Conservation (phyloP, 31 red algal genomes). For the Asparagopsis taxiformis region DNA sequence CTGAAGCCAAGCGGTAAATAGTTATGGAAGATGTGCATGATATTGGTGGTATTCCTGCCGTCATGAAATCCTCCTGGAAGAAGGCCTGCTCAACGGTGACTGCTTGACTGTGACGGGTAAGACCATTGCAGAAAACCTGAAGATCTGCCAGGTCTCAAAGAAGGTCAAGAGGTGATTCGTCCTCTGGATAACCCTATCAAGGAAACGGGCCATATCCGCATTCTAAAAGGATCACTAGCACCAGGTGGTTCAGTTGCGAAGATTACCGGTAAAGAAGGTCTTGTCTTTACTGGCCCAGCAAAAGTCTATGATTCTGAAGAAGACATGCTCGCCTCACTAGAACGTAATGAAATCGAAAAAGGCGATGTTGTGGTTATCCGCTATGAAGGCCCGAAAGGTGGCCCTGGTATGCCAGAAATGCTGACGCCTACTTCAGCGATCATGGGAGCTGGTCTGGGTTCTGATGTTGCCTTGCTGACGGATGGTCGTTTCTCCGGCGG, state of each 20-base stretch:
- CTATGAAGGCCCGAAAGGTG: slow-evolving; percentile 55
- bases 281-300: slow-evolving; percentile 34
- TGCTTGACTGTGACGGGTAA: slow-evolving; percentile 60
- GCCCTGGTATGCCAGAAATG: slow-evolving; percentile 52
- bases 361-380: slow-evolving; percentile 63
- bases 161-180: slow-evolving; percentile 5
- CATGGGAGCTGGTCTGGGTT: too few species aligned
- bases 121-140: slow-evolving; percentile 33
- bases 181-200: slow-evolving; percentile 3
- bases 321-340: slow-evolving; percentile 32
- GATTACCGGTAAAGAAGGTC: slow-evolving; percentile 1
- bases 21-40: slow-evolving; percentile 63
- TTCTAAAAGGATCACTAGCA: slow-evolving; percentile 49
- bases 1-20: slow-evolving; percentile 57
- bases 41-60: slow-evolving; percentile 41
- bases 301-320: slow-evolving; percentile 48
- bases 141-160: neutral
- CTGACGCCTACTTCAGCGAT: too few species aligned
- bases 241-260: slow-evolving; percentile 59
- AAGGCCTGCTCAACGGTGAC: slow-evolving; percentile 45
- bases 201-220: slow-evolving; percentile 11
- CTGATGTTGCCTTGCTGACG: too few species aligned
- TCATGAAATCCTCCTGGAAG: slow-evolving; percentile 60
- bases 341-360: slow-evolving; percentile 27
- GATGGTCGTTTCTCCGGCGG: too few species aligned